Evolutionary conservation across 257 asterid species (phyloP).

Genomic region (Cinchona pubescens): DNA sequence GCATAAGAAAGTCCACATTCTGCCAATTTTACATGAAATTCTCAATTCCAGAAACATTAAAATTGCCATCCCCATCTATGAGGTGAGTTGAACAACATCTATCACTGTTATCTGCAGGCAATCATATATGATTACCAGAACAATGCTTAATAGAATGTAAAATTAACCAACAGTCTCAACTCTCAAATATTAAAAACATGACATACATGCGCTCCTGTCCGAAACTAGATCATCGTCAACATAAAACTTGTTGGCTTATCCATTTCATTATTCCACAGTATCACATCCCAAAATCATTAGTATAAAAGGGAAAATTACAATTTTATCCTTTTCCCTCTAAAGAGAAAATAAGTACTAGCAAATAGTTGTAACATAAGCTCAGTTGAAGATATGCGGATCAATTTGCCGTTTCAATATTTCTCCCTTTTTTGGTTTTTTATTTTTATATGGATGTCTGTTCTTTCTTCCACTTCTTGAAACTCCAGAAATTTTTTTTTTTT

Average conservation of each 20-base stretch:
- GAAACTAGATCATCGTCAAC: not conserved
- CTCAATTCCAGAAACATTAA: conserved; percentile 71
- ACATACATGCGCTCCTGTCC: not conserved
- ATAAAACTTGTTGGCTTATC: not conserved
- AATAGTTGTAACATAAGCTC: not conserved
- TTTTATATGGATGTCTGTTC: not conserved
- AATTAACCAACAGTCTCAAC: not conserved
- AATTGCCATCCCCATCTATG: conserved; percentile 87
- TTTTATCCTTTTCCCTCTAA: not conserved
- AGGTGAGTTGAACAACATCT: conserved; percentile 84
- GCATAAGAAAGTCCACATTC: conserved; percentile 99
- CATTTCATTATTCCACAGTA: no score
- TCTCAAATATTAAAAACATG: not conserved
- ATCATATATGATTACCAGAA: conserved; percentile 11
- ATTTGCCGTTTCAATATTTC: not conserved
- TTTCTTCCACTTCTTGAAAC: not conserved
- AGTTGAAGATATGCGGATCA: not conserved
- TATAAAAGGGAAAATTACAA: not conserved
- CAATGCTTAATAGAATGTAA: not conserved
- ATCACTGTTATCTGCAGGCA: conserved; percentile 41
- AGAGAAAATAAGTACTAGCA: not conserved
- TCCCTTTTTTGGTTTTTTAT: not conserved
- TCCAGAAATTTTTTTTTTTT: not conserved
- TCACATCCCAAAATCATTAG: not conserved
- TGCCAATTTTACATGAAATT: conserved; percentile 64